Evolutionary conservation across 805 yeast genomes (phyloP).

Genomic region (Saccharomyces mikatae): DNA sequence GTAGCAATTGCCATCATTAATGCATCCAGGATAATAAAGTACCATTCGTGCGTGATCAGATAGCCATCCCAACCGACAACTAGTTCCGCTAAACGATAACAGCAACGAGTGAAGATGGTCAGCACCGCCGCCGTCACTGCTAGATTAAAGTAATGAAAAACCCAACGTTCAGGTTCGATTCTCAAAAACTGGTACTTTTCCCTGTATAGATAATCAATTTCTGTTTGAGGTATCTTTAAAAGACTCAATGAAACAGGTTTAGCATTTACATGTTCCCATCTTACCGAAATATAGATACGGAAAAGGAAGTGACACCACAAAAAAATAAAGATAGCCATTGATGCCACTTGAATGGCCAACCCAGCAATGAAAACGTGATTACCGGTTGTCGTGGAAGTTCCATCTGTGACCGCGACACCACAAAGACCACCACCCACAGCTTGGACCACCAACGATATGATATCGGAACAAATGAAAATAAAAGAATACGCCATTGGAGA

Average conservation of each 20-base stretch:
- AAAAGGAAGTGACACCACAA: slow-evolving; percentile 42
- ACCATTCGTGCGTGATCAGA: slow-evolving; percentile 52
- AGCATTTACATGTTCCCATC: slow-evolving; percentile 19
- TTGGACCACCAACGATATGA: slow-evolving; percentile 56
- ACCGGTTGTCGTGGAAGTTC: slow-evolving; percentile 21
- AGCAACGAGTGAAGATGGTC: slow-evolving; percentile 56
- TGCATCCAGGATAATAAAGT: slow-evolving; percentile 53
- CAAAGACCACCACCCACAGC: slow-evolving; percentile 74
- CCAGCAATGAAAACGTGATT: slow-evolving; percentile 62
- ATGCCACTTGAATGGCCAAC: slow-evolving; percentile 62
- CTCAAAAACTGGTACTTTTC: slow-evolving; percentile 25
- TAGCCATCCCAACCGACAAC: slow-evolving; percentile 56
- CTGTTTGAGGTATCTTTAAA: slow-evolving; percentile 12
- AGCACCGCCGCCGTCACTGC: slow-evolving; percentile 42
- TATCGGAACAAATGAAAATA: slow-evolving; percentile 59
- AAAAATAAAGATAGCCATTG: slow-evolving; percentile 53
- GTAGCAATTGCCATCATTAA: slow-evolving; percentile 49
- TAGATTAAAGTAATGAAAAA: slow-evolving; percentile 39
- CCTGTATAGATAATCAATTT: slow-evolving; percentile 20
- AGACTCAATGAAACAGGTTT: slow-evolving; percentile 10
- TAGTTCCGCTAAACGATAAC: slow-evolving; percentile 67
- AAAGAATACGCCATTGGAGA: slow-evolving; percentile 37
- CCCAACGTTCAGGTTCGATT: slow-evolving; percentile 20
- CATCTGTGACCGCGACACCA: slow-evolving; percentile 35
- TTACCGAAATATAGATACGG: slow-evolving; percentile 30